Evolutionary conservation across 176 grass and related monocot species (phyloP).

Genomic region (Phoenix roebelenii): DNA sequence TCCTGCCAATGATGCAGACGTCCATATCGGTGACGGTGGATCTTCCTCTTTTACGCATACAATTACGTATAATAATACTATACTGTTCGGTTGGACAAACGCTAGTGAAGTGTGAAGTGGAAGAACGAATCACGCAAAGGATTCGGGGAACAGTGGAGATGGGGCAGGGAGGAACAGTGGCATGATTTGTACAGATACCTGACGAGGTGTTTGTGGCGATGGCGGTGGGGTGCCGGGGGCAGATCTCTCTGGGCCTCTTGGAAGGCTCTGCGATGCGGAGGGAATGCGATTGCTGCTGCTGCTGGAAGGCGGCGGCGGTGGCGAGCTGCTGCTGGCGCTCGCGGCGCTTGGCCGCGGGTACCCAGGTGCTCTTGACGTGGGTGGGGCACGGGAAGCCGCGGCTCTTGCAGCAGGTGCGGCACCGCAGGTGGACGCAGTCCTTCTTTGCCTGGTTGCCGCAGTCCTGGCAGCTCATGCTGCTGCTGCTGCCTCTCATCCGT

Average conservation of each 20-base stretch:
- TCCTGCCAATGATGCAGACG: background rate
- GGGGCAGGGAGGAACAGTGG: constrained; percentile 9
- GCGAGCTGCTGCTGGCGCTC: constrained; percentile 81
- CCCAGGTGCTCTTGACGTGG: constrained; percentile 92
- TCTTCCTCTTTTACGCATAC: too few relatives aligned
- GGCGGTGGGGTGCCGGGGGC: background rate
- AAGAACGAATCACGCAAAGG: constrained; percentile 20
- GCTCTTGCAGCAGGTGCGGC: constrained; percentile 94
- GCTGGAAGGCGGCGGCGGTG: constrained; percentile 20
- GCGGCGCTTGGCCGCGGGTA: constrained; percentile 75
- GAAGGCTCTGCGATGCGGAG: constrained; percentile 15
- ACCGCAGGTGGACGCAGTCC: constrained; percentile 72
- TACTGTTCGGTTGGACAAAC: background rate
- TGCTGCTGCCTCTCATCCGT: constrained; percentile 1
- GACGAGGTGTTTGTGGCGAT: constrained; percentile 56
- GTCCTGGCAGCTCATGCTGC: constrained; percentile 85
- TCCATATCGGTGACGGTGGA: too few relatives aligned
- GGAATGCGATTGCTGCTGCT: background rate
- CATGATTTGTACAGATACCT: constrained; percentile 33
- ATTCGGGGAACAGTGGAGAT: constrained; percentile 27
- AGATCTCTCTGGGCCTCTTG: constrained; percentile 41
- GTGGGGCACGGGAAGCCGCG: constrained; percentile 76
- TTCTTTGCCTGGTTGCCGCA: constrained; percentile 98
- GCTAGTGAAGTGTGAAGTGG: background rate
- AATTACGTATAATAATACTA: too few relatives aligned